Percentiles rank a stretch among this genome's conserved stretches.
phyloP scores from a whole-genome alignment of 441 rosid genomes.

The Brassica hybrid region DNA sequence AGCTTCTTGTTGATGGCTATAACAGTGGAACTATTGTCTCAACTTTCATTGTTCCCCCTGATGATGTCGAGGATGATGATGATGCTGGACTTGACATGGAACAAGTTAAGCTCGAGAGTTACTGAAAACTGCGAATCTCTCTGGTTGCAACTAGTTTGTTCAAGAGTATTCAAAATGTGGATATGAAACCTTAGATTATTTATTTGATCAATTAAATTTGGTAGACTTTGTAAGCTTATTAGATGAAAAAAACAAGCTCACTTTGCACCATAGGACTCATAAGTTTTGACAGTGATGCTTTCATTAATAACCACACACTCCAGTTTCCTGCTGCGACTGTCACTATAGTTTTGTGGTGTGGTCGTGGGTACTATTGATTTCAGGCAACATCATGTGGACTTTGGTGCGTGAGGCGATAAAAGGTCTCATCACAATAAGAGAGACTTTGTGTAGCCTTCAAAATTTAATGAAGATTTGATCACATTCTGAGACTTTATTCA shows the following conservation, averaged over 20 bases:
- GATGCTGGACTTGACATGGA: slow-evolving; percentile 35
- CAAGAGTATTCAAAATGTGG: slow-evolving; percentile 12
- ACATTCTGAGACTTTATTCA: slow-evolving; percentile 14
- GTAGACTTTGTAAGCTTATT: neutral
- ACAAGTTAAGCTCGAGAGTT: slow-evolving; percentile 40
- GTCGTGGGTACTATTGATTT: neutral
- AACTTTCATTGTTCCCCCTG: slow-evolving; percentile 23
- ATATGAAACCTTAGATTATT: slow-evolving; percentile 23
- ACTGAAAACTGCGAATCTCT: slow-evolving; percentile 21
- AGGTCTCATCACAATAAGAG: slow-evolving; percentile 14
- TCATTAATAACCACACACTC: neutral
- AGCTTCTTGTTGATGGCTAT: slow-evolving; percentile 71
- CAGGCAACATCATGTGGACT: neutral
- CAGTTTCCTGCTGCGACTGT: neutral
- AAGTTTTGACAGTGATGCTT: no score
- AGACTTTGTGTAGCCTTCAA: slow-evolving; percentile 17
- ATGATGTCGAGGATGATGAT: slow-evolving; percentile 29
- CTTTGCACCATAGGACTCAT: neutral
- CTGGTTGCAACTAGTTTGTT: slow-evolving; percentile 4
- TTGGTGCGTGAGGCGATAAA: neutral
- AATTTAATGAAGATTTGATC: neutral
- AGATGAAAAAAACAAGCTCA: no score
- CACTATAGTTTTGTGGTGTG: no score
- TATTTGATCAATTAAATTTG: slow-evolving; percentile 11
- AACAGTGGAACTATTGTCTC: slow-evolving; percentile 70